Conservation (phyloP, 2,329 filamentous ascomycete genomes). For the Cadophora luteo-olivacea region DNA sequence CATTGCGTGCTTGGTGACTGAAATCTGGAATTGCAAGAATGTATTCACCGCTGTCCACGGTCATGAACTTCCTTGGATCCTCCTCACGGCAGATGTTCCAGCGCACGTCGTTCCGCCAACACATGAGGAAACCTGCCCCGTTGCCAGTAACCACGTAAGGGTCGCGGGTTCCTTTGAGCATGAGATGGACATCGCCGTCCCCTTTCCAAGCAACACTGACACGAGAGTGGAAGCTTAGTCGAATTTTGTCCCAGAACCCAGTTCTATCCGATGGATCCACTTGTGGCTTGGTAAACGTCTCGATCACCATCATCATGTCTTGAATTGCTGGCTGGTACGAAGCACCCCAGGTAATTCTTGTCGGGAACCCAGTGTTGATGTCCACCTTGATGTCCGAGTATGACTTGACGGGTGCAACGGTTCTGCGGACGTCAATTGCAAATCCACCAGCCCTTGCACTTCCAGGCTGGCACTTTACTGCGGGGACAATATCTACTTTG, state of each 20-base stretch:
- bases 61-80: slow-evolving; percentile 93
- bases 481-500: slow-evolving; percentile 83
- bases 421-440: slow-evolving; percentile 84
- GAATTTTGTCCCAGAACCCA: slow-evolving; percentile 98
- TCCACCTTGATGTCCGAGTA: slow-evolving; percentile 92
- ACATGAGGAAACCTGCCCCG: slow-evolving; percentile 96
- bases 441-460: slow-evolving; percentile 69
- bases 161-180: slow-evolving; percentile 89
- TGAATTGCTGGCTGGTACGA: slow-evolving; percentile 98
- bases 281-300: slow-evolving; percentile 95
- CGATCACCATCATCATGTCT: slow-evolving; percentile 99
- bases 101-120: slow-evolving; percentile 92
- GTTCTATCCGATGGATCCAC: slow-evolving; percentile 92
- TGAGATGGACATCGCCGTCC: slow-evolving; percentile 92
- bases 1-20: slow-evolving; percentile 77
- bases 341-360: slow-evolving; percentile 94
- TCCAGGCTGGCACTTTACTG: slow-evolving; percentile 61
- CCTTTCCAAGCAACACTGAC: slow-evolving; percentile 91
- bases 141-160: slow-evolving; percentile 93
- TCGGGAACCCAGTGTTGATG: slow-evolving; percentile 91
- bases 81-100: slow-evolving; percentile 86
- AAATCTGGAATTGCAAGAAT: slow-evolving; percentile 94
- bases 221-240: slow-evolving; percentile 91
- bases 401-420: slow-evolving; percentile 93
- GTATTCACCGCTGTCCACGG: slow-evolving; percentile 93